Evolutionary conservation across 441 rosid genomes (phyloP), one percentile per base, ranked within the genome.

Genomic region (Metrosideros polymorpha): DNA sequence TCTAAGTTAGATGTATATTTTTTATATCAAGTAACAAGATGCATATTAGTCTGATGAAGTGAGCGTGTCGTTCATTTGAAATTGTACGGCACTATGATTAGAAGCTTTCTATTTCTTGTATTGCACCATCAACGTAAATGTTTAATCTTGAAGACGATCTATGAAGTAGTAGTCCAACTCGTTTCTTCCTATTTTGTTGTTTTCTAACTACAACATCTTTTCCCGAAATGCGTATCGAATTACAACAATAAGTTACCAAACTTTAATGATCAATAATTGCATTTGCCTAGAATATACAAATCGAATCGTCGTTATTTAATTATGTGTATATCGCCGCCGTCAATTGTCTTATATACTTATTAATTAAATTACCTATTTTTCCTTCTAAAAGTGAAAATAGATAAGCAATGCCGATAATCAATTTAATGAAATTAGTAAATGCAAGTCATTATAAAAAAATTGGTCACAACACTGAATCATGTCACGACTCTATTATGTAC

Each of bases 21-120:
- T 39, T 71, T 12, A 12, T 22, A 3, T 71, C 8, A 10, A 24
- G 25, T 71, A 35, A 35, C 6, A 1, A 19, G 7, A 19, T 19
- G 3, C 14, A 1, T 0, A 35, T 35, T 66, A 19, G 7, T 0
- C 2, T 22, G 0, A 2, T 5, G 1, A 66, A 66, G 1, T 1
- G 8, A 35, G n/a, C 5, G 0, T 19, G 19, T 1, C 12, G 2
- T 22, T 2, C 3, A 9, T 19, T 10, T 15, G 8, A 22, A 71
- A 0, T 5, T 0, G 10, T 35, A 39, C 0, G 2, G 0, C 15
- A 0, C 2, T 71, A 9, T 35, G 79, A 71, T 71, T 71, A 71
- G 4, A 71, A 35, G 45, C 0, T 39, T 71, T 71, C 79, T 71
- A 71, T 35, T 19, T 19, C 47, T 71, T 71, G 4, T 35, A 71